Evolutionary conservation across 2,329 filamentous ascomycete genomes (phyloP).

Genomic region (Botryotinia convoluta): DNA sequence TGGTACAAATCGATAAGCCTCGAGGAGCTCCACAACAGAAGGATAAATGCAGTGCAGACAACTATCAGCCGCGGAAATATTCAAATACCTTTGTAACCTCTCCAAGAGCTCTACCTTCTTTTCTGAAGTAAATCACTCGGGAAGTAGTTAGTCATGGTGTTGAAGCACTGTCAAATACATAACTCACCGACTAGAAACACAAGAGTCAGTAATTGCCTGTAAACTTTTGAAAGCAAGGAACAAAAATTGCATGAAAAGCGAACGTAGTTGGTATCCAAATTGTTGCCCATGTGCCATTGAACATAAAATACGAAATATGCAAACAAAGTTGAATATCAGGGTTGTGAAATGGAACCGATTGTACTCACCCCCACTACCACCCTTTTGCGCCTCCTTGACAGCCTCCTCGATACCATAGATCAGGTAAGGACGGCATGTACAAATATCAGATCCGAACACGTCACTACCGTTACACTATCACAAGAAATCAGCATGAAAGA

Average conservation of each 20-base stretch:
- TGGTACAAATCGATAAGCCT: constrained; percentile 42
- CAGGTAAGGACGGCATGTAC: constrained; percentile 91
- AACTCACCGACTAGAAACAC: constrained; percentile 17
- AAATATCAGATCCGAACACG: constrained; percentile 97
- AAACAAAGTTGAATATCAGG: background rate
- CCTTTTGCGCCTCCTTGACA: constrained; percentile 86
- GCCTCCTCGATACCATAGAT: constrained; percentile 97
- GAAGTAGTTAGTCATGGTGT: constrained; percentile 3
- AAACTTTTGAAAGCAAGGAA: constrained; percentile 41
- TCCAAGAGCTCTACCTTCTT: constrained; percentile 89
- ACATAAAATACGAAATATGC: constrained; percentile 4
- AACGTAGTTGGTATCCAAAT: background rate
- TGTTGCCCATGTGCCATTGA: background rate
- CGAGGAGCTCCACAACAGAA: constrained; percentile 16
- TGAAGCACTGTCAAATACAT: background rate
- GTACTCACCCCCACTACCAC: constrained; percentile 29
- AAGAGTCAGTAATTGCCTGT: constrained; percentile 3
- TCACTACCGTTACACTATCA: constrained; percentile 86
- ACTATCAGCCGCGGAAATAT: constrained; percentile 10
- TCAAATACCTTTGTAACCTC: constrained; percentile 61
- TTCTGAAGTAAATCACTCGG: constrained; percentile 94
- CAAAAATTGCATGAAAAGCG: constrained; percentile 67
- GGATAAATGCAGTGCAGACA: constrained; percentile 21
- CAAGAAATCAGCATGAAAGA: constrained; percentile 29
- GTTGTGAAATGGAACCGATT: background rate